Percentiles rank a stretch among this genome's conserved stretches.
Evolutionary conservation across 148 eudicot species (phyloP).

Genomic region (Arbutus unedo): DNA sequence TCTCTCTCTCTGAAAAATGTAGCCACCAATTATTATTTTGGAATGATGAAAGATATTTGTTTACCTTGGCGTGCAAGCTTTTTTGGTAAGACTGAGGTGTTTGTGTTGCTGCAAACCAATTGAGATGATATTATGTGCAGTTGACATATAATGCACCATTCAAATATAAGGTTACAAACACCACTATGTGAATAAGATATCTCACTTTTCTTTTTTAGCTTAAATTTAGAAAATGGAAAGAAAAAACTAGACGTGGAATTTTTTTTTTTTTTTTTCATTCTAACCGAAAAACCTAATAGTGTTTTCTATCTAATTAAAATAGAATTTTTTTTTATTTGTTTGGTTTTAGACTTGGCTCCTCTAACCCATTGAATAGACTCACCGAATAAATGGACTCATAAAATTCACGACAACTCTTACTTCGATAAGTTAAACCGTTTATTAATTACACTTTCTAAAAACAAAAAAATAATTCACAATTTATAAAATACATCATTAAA

Average conservation of each 20-base stretch:
- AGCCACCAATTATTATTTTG: background rate
- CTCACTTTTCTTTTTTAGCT: background rate
- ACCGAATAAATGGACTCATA: background rate
- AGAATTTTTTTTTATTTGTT: background rate
- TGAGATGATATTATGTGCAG: background rate
- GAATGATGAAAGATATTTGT: background rate
- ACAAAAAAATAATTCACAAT: too few species aligned
- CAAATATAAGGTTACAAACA: background rate
- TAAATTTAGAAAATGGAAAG: background rate
- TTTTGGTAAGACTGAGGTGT: background rate
- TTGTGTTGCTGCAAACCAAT: background rate
- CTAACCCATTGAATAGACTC: background rate
- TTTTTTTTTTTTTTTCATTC: too few species aligned
- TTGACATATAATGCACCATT: background rate
- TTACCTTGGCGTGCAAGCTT: constrained; percentile 14
- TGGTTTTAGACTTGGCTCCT: background rate
- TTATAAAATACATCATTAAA: too few species aligned
- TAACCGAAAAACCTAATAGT: too few species aligned
- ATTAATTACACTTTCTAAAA: too few species aligned
- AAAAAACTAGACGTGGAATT: background rate
- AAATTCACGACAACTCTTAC: background rate
- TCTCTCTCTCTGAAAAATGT: background rate
- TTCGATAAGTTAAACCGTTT: background rate
- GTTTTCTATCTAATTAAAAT: background rate
- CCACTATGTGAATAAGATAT: background rate